Base-by-base conservation (phyloP, 2,329 filamentous ascomycete species). In the Daldinia sp. region DNA sequence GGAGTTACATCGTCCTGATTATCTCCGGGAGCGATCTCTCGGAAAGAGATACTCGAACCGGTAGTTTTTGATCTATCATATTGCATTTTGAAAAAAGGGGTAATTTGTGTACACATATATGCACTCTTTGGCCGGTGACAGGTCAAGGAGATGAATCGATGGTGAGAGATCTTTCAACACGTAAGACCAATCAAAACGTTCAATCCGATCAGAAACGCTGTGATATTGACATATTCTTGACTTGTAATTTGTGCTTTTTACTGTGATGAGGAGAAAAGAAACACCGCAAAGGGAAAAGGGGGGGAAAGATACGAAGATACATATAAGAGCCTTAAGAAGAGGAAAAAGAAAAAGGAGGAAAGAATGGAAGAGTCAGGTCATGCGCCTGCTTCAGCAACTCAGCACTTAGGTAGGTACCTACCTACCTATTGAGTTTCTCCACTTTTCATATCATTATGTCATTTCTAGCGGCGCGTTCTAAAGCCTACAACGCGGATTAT, bases 1-100 rank as follows among this genome's bases (percentile, higher is more conserved):
- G 57, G 23, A 71, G 63, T 69, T 67, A 69, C 66, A 71, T 67
- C 41, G 42, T 48, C 39, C 26, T 51, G 53, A 41, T 55, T 30
- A 54, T 57, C 26, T 10, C 39, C 61, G 37, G 35, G 37, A 55
- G 46, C 23, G 46, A 37, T 12, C 35, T 60, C 57, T 67, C 63
- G 64, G 69, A 56, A 63, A 44, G 54, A 59, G 26, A 71, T 65
- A 56, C 61, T 69, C 20, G 37, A 71, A 67, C 13, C 18, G 67
- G 69, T 53, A 65, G 63, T 65, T 10, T 61, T 44, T 26, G 6
- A 46, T 56, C n/a, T 37, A 15, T 37, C 4, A 6, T 30, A 44
- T 57, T 41, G 37, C 18, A 18, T 26, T 44, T 6, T 39, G 12
- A 42, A 18, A 44, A 44, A 37, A 26, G 3, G 30, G 42, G 37